phyloP scores from a whole-genome alignment of 768 basidiomycete species.

The Tylopilus rubrobrunneus region DNA sequence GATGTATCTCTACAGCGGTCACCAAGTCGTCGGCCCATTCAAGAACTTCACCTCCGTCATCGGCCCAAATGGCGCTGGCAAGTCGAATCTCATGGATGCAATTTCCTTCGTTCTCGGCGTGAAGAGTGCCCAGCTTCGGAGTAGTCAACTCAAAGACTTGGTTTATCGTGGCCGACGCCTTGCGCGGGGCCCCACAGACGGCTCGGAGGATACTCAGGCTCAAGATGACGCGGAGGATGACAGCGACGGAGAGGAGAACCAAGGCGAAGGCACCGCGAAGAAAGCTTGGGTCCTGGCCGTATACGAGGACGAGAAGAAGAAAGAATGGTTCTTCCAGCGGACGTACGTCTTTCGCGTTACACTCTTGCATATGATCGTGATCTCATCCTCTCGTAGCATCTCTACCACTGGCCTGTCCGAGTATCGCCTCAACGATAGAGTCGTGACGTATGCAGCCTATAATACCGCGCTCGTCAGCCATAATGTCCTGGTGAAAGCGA shows the following conservation, averaged over 20 bases:
- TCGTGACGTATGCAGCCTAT: conserved; percentile 85
- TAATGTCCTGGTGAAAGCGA: conserved; percentile 97
- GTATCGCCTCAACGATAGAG: conserved; percentile 79
- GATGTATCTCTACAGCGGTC: conserved; percentile 45
- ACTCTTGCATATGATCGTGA: not conserved
- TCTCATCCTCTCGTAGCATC: conserved; percentile 50
- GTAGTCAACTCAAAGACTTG: conserved; percentile 90
- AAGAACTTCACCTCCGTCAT: conserved; percentile 93
- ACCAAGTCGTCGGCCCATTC: conserved; percentile 88
- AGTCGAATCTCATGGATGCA: conserved; percentile 99
- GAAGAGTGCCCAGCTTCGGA: conserved; percentile 88
- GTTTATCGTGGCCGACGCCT: conserved; percentile 89
- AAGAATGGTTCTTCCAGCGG: conserved; percentile 88
- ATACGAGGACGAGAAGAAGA: conserved; percentile 68
- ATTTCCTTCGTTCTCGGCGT: conserved; percentile 98
- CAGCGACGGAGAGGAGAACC: conserved; percentile 43
- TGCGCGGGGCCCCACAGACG: conserved; percentile 45
- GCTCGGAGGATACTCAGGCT: conserved; percentile 38
- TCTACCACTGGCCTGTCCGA: conserved; percentile 85
- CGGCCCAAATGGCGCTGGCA: conserved; percentile 98
- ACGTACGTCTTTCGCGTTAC: conserved; percentile 56
- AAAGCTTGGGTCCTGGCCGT: conserved; percentile 97
- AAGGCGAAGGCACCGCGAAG: conserved; percentile 81
- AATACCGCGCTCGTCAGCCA: conserved; percentile 83
- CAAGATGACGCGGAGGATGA: conserved; percentile 49